These are phyloP conservation scores for Petunia hybrid DNA, from an alignment of 305 asterid species.

Conservation along the genomic window DNA sequence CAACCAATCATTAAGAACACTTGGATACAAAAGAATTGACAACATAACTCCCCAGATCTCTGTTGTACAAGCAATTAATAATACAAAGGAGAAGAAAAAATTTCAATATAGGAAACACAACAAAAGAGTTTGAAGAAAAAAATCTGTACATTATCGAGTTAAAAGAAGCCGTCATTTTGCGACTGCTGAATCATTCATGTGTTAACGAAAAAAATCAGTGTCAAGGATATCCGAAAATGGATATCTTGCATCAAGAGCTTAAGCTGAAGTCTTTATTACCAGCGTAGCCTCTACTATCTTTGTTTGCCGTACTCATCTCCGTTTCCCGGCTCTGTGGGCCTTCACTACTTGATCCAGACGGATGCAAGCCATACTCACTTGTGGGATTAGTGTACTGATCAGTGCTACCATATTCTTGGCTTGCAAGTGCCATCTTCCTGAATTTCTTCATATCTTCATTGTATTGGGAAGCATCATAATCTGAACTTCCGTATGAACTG, in stretches of 20 bases:
- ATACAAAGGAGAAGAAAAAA: neutral
- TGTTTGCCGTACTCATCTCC: constrained; percentile 56
- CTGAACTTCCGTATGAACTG: constrained; percentile 76
- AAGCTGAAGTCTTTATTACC: constrained; percentile 24
- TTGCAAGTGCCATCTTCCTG: constrained; percentile 37
- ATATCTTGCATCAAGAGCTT: neutral
- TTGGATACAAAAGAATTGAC: neutral
- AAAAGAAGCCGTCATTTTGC: neutral
- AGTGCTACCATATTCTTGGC: constrained; percentile 61
- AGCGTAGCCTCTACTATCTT: constrained; percentile 50
- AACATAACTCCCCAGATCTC: neutral
- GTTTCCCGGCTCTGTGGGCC: constrained; percentile 60
- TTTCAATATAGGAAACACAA: neutral
- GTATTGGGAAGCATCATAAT: constrained; percentile 65
- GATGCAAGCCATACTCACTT: constrained; percentile 67
- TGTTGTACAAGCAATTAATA: neutral
- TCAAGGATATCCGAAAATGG: neutral
- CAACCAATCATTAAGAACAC: neutral
- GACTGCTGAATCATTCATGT: neutral
- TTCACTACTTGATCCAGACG: constrained; percentile 75
- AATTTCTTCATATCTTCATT: constrained; percentile 63
- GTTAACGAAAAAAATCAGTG: neutral
- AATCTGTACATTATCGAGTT: neutral
- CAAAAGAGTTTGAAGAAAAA: neutral
- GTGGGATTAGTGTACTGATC: constrained; percentile 69